A percentile compares a stretch with the other conserved stretches of the same genome.
phyloP scores from a whole-genome alignment of 345 rosid species.

The Sonneratia caseolaris region DNA sequence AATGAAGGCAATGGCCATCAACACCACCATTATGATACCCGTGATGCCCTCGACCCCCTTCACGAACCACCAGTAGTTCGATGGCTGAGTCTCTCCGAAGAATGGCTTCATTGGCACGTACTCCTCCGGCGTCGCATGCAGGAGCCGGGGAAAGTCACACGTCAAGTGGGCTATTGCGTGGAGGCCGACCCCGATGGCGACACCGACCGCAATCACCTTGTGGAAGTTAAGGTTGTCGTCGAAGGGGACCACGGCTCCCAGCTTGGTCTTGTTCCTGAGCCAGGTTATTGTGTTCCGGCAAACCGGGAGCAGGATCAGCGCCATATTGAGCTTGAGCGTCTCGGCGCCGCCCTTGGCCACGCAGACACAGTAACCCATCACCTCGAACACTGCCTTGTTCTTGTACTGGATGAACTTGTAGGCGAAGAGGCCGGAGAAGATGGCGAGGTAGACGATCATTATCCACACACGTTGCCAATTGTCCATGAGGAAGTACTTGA shows the following conservation, averaged over 20 bases:
- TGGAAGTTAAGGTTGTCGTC: conserved; percentile 85
- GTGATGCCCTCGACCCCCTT: conserved; percentile 74
- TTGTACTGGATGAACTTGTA: conserved; percentile 63
- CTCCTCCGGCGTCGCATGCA: conserved; percentile 45
- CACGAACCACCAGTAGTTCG: conserved; percentile 65
- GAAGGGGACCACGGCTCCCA: conserved; percentile 62
- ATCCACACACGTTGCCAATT: conserved; percentile 85
- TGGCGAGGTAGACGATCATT: conserved; percentile 62
- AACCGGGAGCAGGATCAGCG: conserved; percentile 63
- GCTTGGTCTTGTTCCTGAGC: conserved; percentile 79
- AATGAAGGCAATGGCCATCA: conserved; percentile 75
- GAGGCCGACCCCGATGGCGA: conserved; percentile 51
- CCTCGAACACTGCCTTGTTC: conserved; percentile 35
- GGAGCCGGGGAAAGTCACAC: conserved; percentile 68
- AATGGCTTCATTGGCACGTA: conserved; percentile 47
- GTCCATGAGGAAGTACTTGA: conserved; percentile 60
- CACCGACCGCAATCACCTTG: conserved; percentile 62
- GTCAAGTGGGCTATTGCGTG: conserved; percentile 66
- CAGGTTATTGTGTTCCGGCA: conserved; percentile 87
- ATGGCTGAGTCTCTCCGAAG: conserved; percentile 55
- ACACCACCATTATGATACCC: conserved; percentile 61
- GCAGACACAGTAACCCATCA: conserved; percentile 87
- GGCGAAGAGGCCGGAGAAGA: conserved; percentile 47
- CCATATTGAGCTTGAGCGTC: conserved; percentile 84
- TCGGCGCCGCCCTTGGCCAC: conserved; percentile 86